Percentiles rank a stretch among this genome's conserved stretches.
phyloP scores from a whole-genome alignment of 1,284 basidiomycete species.

The Trichosporon asahii region DNA sequence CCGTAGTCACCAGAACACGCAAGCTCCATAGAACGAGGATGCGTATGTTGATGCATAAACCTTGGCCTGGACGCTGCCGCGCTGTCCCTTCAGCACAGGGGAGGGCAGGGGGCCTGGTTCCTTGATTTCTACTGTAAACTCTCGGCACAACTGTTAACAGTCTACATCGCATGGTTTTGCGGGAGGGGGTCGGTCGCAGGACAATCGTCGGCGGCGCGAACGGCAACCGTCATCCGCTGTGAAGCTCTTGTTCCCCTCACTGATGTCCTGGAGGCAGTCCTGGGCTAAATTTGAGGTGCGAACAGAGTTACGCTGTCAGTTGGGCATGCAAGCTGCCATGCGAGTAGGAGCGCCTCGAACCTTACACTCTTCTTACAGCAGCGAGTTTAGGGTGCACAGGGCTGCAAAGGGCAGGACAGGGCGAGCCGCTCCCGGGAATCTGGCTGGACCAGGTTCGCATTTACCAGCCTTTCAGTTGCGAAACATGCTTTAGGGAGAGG shows the following conservation, averaged over 20 bases:
- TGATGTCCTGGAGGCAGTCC: neutral
- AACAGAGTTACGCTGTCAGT: neutral
- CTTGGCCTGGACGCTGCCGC: neutral
- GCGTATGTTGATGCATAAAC: constrained; percentile 5
- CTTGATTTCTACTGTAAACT: constrained; percentile 7
- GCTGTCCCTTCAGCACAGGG: neutral
- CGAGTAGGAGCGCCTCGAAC: neutral
- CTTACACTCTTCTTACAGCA: neutral
- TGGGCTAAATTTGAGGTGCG: neutral
- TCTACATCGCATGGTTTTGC: neutral
- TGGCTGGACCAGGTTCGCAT: neutral
- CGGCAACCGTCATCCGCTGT: neutral
- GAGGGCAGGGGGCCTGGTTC: neutral
- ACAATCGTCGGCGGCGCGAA: too few species aligned
- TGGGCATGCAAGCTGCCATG: neutral
- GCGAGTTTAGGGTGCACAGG: neutral
- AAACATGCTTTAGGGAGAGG: neutral
- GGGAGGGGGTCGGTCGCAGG: neutral
- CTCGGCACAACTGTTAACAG: neutral
- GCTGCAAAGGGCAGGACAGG: neutral
- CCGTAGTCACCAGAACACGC: neutral
- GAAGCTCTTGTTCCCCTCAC: neutral
- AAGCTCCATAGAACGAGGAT: neutral
- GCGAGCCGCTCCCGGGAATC: constrained; percentile 1
- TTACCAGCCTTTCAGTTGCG: neutral